Conservation (phyloP, 768 basidiomycete genomes). For the Lactarius pseudohatsudake region DNA sequence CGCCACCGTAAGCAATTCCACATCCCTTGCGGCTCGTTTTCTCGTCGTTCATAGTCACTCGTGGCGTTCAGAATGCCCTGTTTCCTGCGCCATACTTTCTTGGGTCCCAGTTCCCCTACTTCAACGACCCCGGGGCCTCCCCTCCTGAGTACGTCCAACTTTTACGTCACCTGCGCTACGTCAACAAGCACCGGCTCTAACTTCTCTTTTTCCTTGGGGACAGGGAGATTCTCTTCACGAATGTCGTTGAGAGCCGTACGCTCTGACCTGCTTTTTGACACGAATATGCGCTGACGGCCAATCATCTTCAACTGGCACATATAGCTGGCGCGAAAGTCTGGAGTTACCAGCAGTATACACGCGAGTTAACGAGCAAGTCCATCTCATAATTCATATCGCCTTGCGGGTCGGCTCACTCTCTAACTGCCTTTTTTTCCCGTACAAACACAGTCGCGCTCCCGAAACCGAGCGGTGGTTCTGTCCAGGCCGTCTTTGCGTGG, state of each 20-base stretch:
- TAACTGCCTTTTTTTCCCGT: background rate
- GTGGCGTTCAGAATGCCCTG: background rate
- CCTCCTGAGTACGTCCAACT: constrained; percentile 1
- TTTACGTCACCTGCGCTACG: background rate
- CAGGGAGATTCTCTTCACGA: background rate
- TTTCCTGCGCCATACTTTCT: constrained; percentile 5
- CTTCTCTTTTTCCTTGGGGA: background rate
- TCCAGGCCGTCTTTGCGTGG: background rate
- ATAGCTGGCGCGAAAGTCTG: constrained; percentile 17
- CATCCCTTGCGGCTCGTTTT: background rate
- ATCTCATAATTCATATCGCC: background rate
- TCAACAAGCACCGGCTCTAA: background rate
- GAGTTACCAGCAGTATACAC: background rate
- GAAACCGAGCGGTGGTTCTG: background rate
- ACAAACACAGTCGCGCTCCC: constrained; percentile 4
- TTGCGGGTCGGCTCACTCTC: background rate
- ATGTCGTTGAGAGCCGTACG: constrained; percentile 1
- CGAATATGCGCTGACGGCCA: background rate
- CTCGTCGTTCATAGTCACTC: background rate
- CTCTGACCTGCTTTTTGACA: background rate
- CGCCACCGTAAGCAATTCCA: background rate
- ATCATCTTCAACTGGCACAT: background rate
- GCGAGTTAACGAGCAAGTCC: constrained; percentile 14
- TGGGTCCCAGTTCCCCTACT: constrained; percentile 2
- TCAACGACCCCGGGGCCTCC: background rate